phyloP scores from a whole-genome alignment of 176 grass and related monocot genomes.

The Cenchrus fungigraminus region DNA sequence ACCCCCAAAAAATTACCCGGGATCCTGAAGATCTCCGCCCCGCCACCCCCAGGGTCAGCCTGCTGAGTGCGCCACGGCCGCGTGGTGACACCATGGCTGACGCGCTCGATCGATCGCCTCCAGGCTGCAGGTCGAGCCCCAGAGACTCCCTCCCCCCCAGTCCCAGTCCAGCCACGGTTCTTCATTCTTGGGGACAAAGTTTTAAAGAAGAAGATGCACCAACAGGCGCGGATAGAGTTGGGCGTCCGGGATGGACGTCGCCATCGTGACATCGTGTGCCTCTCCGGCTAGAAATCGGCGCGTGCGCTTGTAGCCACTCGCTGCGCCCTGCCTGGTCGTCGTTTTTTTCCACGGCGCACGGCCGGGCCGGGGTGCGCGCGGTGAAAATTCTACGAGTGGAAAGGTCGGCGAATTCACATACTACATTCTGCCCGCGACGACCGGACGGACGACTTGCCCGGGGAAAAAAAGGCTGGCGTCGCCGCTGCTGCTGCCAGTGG shows the following conservation, averaged over 20 bases:
- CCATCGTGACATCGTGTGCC: no score
- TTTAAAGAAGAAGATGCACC: neutral
- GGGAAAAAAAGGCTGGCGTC: neutral
- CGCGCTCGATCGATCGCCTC: neutral
- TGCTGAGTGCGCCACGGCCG: neutral
- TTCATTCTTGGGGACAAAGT: neutral
- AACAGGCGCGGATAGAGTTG: neutral
- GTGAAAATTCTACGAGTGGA: slow-evolving; percentile 34
- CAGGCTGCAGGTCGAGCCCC: no score
- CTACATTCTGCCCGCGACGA: neutral
- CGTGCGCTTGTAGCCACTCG: neutral
- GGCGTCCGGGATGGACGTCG: neutral
- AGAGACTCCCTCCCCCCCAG: no score
- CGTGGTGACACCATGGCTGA: slow-evolving; percentile 11
- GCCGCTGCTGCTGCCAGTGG: neutral
- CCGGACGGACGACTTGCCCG: neutral
- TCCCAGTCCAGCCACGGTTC: neutral
- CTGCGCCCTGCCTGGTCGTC: neutral
- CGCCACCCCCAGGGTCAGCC: no score
- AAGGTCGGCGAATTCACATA: slow-evolving; percentile 22
- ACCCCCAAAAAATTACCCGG: neutral
- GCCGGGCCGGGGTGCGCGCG: neutral
- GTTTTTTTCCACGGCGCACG: slow-evolving; percentile 6
- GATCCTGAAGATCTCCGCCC: neutral
- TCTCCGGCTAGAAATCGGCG: neutral